These are phyloP conservation scores for Phylloporus scabripes DNA, from an alignment of 768 basidiomycete genomes.

Conservation along the genomic window DNA sequence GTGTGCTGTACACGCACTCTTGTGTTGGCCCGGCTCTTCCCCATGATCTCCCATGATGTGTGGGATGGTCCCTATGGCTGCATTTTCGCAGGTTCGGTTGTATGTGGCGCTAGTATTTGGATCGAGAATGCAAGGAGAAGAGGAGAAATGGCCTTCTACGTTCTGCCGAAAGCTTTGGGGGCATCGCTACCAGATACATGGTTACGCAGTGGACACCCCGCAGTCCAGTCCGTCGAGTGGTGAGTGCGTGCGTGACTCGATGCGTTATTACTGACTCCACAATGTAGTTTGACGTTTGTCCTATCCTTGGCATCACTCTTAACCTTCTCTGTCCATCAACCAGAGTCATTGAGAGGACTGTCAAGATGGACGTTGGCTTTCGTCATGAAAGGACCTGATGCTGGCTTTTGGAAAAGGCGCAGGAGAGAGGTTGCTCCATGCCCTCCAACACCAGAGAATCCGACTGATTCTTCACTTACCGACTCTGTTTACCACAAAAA, in stretches of 20 bases:
- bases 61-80: conserved; percentile 77
- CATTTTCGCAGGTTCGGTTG: conserved; percentile 57
- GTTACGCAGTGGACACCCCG: conserved; percentile 39
- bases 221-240: conserved; percentile 50
- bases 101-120: conserved; percentile 74
- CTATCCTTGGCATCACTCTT: conserved; percentile 61
- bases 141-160: conserved; percentile 78
- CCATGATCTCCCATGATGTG: conserved; percentile 65
- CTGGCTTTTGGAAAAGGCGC: conserved; percentile 46
- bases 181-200: conserved; percentile 55
- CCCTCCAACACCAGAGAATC: conserved; percentile 8
- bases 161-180: conserved; percentile 64
- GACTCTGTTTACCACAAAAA: not conserved
- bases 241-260: conserved; percentile 24
- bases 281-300: conserved; percentile 49
- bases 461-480: not conserved
- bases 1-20: conserved; percentile 69
- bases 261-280: conserved; percentile 8
- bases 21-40: conserved; percentile 56
- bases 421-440: conserved; percentile 12
- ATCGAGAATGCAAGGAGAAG: conserved; percentile 66
- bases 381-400: conserved; percentile 55
- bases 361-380: conserved; percentile 69
- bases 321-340: conserved; percentile 56
- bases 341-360: conserved; percentile 64